Conservation (phyloP, 768 basidiomycete species). For the Leccinum disarticulatum region DNA sequence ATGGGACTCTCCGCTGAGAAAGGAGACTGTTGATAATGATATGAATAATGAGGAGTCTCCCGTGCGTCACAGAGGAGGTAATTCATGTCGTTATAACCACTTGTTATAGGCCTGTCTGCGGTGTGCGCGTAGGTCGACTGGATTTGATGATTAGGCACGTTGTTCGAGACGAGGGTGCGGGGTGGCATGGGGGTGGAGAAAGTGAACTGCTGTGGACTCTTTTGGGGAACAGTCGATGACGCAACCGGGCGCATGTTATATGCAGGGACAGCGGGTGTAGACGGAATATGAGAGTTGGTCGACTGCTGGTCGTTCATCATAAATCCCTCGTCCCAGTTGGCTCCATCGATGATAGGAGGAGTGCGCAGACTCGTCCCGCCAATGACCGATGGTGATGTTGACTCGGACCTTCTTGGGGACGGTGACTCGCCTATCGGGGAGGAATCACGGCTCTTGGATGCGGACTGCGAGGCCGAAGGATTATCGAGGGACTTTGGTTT, state of each 20-base stretch:
- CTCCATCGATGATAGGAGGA: conserved; percentile 48
- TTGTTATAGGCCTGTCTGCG: conserved; percentile 49
- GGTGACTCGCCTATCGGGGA: conserved; percentile 60
- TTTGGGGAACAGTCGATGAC: conserved; percentile 44
- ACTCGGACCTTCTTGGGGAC: conserved; percentile 40
- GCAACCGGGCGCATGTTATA: conserved; percentile 48
- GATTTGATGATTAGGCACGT: conserved; percentile 38
- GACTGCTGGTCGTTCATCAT: conserved; percentile 48
- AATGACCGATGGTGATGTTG: conserved; percentile 35
- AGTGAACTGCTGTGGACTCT: conserved; percentile 47
- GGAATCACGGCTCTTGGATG: conserved; percentile 60
- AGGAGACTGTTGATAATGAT: conserved; percentile 51
- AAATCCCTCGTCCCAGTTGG: conserved; percentile 57
- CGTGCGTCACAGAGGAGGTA: conserved; percentile 48
- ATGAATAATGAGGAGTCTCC: conserved; percentile 50
- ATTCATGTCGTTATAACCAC: conserved; percentile 46
- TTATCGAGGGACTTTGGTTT: conserved; percentile 59
- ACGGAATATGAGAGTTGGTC: conserved; percentile 34
- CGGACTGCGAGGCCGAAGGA: conserved; percentile 32
- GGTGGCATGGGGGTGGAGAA: conserved; percentile 42
- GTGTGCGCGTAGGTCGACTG: conserved; percentile 47
- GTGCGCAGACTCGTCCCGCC: conserved; percentile 30
- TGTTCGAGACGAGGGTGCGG: conserved; percentile 42
- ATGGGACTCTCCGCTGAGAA: conserved; percentile 45
- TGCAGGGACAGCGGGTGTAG: conserved; percentile 38